A percentile compares a stretch with the other conserved stretches of the same genome.
phyloP scores from a whole-genome alignment of 1,284 basidiomycete species.

The Anthracocystis walkeri region DNA sequence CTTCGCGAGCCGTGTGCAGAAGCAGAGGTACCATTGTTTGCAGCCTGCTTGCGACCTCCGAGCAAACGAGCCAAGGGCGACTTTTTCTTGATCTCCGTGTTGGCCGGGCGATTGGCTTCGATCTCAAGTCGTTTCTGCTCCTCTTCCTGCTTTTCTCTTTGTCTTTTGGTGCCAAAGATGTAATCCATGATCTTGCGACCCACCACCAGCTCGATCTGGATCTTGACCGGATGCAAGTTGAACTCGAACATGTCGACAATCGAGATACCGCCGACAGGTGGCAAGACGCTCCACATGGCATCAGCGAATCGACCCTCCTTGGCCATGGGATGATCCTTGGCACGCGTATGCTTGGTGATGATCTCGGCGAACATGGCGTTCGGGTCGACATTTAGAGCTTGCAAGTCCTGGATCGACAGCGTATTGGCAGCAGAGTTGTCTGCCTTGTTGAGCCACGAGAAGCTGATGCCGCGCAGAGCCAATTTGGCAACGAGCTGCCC shows the following conservation, averaged over 20 bases:
- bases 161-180: conserved; percentile 74
- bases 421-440: conserved; percentile 89
- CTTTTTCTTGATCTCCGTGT: conserved; percentile 33
- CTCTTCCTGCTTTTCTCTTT: conserved; percentile 49
- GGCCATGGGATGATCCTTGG: conserved; percentile 57
- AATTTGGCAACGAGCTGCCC: conserved; percentile 85
- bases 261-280: conserved; percentile 89
- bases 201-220: conserved; percentile 84
- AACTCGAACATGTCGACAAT: conserved; percentile 88
- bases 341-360: conserved; percentile 75
- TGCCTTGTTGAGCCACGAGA: conserved; percentile 86
- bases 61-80: conserved; percentile 47
- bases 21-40: conserved; percentile 8
- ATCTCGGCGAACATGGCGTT: conserved; percentile 90
- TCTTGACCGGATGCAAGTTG: conserved; percentile 79
- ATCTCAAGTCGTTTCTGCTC: conserved; percentile 39
- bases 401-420: conserved; percentile 80
- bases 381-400: conserved; percentile 86
- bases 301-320: conserved; percentile 59
- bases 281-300: conserved; percentile 62
- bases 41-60: conserved; percentile 25
- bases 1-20: conserved; percentile 11
- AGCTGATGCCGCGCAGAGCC: conserved; percentile 82
- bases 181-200: conserved; percentile 90
- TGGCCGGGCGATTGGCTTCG: conserved; percentile 16